Conservation (phyloP, 2,329 filamentous ascomycete species). For the Apiospora kogelbergensis region DNA sequence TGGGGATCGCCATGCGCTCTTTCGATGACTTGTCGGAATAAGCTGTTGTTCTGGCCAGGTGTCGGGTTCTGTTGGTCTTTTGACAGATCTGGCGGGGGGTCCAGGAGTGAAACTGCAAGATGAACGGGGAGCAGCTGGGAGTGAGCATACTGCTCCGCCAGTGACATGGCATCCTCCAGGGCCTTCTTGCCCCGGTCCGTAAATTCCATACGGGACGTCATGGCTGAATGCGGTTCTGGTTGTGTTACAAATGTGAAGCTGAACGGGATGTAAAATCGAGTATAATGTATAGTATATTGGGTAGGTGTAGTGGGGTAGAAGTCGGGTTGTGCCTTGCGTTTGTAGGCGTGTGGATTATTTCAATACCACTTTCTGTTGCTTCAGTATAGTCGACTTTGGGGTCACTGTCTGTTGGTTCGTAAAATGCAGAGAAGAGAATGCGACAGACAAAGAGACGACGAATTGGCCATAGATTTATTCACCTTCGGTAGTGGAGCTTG, state of each 20-base stretch:
- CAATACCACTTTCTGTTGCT: not conserved
- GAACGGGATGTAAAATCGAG: not conserved
- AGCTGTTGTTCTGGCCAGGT: conserved; percentile 63
- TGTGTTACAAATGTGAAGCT: conserved; percentile 11
- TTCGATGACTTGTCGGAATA: conserved; percentile 94
- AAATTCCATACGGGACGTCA: conserved; percentile 83
- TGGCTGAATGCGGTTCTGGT: conserved; percentile 38
- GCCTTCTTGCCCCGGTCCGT: conserved; percentile 91
- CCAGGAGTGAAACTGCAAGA: conserved; percentile 79
- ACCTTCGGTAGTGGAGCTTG: not conserved
- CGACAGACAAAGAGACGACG: not conserved
- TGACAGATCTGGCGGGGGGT: conserved; percentile 71
- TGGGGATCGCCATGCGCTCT: conserved; percentile 91
- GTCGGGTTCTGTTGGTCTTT: conserved; percentile 81
- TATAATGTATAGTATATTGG: not conserved
- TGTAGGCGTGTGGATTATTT: conserved; percentile 3
- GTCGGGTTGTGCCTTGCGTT: conserved; percentile 6
- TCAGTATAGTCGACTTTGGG: not conserved
- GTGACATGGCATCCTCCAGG: conserved; percentile 80
- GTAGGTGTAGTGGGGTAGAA: not conserved
- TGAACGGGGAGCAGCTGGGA: conserved; percentile 89
- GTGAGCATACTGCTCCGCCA: conserved; percentile 89
- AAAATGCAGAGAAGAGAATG: not conserved
- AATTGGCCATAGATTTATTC: not conserved
- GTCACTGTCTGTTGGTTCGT: not conserved